Base-by-base conservation (phyloP, 2,329 filamentous ascomycete species). In the Polytolypa hystricis region DNA sequence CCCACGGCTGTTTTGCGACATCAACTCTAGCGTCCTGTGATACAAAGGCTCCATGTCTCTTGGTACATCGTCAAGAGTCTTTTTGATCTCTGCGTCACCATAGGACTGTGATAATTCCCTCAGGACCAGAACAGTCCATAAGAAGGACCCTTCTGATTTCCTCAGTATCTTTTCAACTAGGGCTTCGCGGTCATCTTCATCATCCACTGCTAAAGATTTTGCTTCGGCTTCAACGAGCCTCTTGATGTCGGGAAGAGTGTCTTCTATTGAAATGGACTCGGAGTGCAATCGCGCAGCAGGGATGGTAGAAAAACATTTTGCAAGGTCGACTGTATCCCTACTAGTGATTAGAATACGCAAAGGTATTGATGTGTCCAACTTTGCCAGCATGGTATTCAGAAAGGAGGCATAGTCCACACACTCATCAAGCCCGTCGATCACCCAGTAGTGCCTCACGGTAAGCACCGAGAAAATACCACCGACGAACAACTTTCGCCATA, bases 71-170 rank as follows among this genome's bases (percentile, higher is more conserved):
- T 57, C 50, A 10, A 64, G 46, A 12, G 55, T 42, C 18, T 49
- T 39, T 2, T 51, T 39, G 16, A 59, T 51, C 16, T 56, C 56
- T 26, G 50, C 47, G 33, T 42, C 42, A 29, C 47, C 55, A 42
- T 57, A 46, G 18, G 47, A 52, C 9, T 38, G 38, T 5, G 31
- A 8, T 2, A 61, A 45, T 37, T 59, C 52, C 10, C 55, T 43
- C 3, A 62, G 46, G 1, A 61, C 54, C 23, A 62, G 35, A 9
- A 41, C 44, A 8, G 51, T 55, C 59, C 58, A 64, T 17, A 62
- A 41, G 38, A 64, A 62, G 12, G 49, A 60, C 2, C 55, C 57
- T 8, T 47, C 48, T 5, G 60, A 57, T 33, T 59, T 62, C 11
- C 48, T 38, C 14, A 63, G 33, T 9, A 64, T 57, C 33, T 44